These are phyloP conservation scores for Lodderomyces margitis DNA, from an alignment of 1,139 yeast genomes.

Conservation along the genomic window DNA sequence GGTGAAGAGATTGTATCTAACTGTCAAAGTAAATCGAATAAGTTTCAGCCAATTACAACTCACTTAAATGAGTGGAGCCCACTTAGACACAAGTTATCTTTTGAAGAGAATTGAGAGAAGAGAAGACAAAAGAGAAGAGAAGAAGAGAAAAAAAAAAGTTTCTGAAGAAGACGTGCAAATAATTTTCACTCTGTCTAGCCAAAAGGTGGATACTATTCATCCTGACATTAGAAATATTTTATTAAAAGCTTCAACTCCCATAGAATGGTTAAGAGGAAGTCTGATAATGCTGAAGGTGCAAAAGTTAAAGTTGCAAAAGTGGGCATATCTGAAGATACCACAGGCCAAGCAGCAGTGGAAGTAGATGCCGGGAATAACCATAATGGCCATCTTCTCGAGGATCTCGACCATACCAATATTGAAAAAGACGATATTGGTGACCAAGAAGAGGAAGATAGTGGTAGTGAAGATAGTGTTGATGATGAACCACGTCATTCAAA, in stretches of 20 bases:
- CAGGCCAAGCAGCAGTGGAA: neutral
- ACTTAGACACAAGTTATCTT: no score
- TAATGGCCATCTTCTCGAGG: slow-evolving; percentile 1
- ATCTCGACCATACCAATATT: neutral
- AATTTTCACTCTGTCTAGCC: no score
- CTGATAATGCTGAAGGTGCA: neutral
- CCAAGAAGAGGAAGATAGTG: slow-evolving; percentile 9
- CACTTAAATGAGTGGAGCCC: no score
- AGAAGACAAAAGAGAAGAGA: neutral
- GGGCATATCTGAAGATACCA: neutral
- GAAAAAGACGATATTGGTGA: slow-evolving; percentile 7
- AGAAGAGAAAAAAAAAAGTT: neutral
- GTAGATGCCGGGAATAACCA: neutral
- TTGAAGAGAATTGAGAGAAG: no score
- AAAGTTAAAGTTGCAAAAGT: slow-evolving; percentile 5
- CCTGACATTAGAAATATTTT: neutral
- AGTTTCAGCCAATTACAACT: neutral
- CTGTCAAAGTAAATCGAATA: no score
- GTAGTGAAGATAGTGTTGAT: slow-evolving; percentile 15
- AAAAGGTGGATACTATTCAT: neutral
- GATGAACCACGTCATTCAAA: slow-evolving; percentile 16
- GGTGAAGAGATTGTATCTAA: no score
- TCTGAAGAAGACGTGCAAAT: neutral
- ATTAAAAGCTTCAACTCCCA: neutral
- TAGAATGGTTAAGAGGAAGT: neutral